Conservation (phyloP, 495 filamentous ascomycete species). For the Neurospora sp. region DNA sequence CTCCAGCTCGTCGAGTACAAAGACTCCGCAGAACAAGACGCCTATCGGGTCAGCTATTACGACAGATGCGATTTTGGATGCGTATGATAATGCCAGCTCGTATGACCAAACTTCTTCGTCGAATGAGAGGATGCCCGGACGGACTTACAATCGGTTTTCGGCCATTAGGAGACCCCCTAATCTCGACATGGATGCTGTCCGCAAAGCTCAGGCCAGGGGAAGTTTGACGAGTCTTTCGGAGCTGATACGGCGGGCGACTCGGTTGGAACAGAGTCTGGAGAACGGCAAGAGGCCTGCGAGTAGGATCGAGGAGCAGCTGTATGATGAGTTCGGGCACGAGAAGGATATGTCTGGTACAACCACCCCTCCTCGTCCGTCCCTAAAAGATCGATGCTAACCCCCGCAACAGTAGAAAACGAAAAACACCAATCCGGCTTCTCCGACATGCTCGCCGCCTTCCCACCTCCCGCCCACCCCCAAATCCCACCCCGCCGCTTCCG, state of each 20-base stretch:
- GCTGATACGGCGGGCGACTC: conserved; percentile 79
- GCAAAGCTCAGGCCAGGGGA: conserved; percentile 68
- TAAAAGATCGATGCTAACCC: conserved; percentile 17
- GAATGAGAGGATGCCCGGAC: background rate
- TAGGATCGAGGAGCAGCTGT: conserved; percentile 42
- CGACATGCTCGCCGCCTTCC: conserved; percentile 87
- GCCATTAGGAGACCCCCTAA: conserved; percentile 59
- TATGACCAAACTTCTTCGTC: background rate
- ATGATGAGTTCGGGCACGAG: conserved; percentile 20
- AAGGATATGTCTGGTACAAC: conserved; percentile 31
- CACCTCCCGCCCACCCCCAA: conserved; percentile 55
- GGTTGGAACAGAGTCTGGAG: conserved; percentile 79
- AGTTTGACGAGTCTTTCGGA: conserved; percentile 88
- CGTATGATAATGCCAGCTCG: conserved; percentile 13
- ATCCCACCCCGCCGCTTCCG: conserved; percentile 42
- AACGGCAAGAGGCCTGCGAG: conserved; percentile 71
- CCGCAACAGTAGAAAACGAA: conserved; percentile 27
- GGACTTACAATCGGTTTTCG: conserved; percentile 34
- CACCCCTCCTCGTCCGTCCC: background rate
- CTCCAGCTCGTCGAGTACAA: conserved; percentile 31
- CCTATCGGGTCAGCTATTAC: conserved; percentile 19
- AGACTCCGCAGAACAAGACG: conserved; percentile 6
- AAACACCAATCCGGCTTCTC: conserved; percentile 57
- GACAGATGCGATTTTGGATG: conserved; percentile 33
- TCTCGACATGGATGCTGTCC: conserved; percentile 69